Evolutionary conservation across 2,329 filamentous ascomycete genomes (phyloP).

Genomic region (Mollisia scopiformis): DNA sequence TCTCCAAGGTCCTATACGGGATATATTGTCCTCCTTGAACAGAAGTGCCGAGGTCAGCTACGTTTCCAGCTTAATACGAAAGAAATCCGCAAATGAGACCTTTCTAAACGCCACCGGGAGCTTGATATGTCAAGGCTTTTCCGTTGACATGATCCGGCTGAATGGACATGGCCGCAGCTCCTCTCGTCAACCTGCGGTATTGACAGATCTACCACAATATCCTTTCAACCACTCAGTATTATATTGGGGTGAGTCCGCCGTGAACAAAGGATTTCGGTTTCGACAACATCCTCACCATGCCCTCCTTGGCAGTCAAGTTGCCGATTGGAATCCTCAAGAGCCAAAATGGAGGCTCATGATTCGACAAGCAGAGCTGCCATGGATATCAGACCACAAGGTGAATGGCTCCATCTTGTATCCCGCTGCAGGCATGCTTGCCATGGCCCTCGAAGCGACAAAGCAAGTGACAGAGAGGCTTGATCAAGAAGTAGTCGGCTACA

Average conservation of each 20-base stretch:
- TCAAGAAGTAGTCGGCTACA: too few species aligned
- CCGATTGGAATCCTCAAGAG: conserved; percentile 25
- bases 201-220: conserved; percentile 42
- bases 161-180: too few species aligned
- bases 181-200: not conserved
- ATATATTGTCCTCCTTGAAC: not conserved
- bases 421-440: conserved; percentile 34
- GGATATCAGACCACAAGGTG: conserved; percentile 35
- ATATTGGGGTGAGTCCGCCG: conserved; percentile 1
- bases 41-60: not conserved
- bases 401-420: conserved; percentile 31
- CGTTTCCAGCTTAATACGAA: not conserved
- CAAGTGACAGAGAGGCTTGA: not conserved
- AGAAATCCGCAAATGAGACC: not conserved
- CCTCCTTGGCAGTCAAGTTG: conserved; percentile 30
- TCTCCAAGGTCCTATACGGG: conserved; percentile 9
- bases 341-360: conserved; percentile 36
- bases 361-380: conserved; percentile 27
- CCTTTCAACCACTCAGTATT: conserved; percentile 1
- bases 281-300: conserved; percentile 2
- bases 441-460: conserved; percentile 34
- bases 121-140: conserved; percentile 10
- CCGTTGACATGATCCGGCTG: conserved; percentile 12
- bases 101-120: conserved; percentile 1
- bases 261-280: conserved; percentile 2